Conservation (phyloP, 306 rosid genomes). For the Macrotyloma uniflorum region DNA sequence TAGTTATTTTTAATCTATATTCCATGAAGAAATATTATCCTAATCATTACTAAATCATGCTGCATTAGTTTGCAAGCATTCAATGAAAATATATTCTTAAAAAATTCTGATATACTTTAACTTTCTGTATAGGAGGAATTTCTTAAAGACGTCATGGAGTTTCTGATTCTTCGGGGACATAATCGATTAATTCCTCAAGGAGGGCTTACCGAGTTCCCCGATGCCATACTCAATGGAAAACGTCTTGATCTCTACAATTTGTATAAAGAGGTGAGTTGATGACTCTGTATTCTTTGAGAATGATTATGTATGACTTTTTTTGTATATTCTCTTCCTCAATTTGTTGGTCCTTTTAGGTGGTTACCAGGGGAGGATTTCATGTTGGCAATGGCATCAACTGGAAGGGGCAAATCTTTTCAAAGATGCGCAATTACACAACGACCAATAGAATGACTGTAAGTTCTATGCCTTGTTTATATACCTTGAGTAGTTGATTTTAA, state of each 20-base stretch:
- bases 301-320: conserved; percentile 2
- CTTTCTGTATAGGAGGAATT: conserved; percentile 77
- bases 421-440: conserved; percentile 97
- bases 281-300: conserved; percentile 16
- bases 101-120: not conserved
- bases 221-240: conserved; percentile 97
- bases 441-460: conserved; percentile 99
- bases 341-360: conserved; percentile 65
- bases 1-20: not conserved
- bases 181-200: conserved; percentile 91
- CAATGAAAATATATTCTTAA: not conserved
- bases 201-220: conserved; percentile 92
- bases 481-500: conserved; percentile 10
- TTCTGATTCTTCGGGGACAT: conserved; percentile 90
- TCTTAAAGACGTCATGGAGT: conserved; percentile 97
- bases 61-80: conserved; percentile 24
- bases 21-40: conserved; percentile 4
- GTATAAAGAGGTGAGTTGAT: conserved; percentile 80
- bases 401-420: conserved; percentile 99
- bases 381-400: conserved; percentile 99
- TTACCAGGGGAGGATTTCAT: conserved; percentile 98
- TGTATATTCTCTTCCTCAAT: conserved; percentile 33
- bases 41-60: not conserved
- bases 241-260: conserved; percentile 98
- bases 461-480: conserved; percentile 17